A percentile compares a stretch with the other conserved stretches of the same genome.
Conservation (phyloP, 345 rosid species). For the Populus simonii region DNA sequence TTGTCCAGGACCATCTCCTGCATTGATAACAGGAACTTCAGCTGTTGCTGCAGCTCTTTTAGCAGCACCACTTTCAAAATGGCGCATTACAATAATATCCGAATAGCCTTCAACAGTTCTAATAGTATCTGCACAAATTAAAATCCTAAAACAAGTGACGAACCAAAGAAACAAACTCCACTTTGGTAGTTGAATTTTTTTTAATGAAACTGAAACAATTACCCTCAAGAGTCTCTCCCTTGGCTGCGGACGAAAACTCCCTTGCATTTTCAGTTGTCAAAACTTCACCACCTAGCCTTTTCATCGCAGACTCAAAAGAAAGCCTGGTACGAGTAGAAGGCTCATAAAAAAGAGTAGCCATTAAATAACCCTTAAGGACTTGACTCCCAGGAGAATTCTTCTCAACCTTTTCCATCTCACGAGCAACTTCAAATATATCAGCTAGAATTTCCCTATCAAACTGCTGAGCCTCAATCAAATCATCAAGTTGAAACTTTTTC, state of each 20-base stretch:
- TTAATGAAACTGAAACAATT: background rate
- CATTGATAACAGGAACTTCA: slow-evolving; percentile 79
- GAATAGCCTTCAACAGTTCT: slow-evolving; percentile 94
- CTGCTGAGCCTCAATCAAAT: slow-evolving; percentile 91
- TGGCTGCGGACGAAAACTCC: slow-evolving; percentile 93
- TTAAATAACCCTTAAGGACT: slow-evolving; percentile 76
- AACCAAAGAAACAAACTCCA: background rate
- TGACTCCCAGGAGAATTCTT: slow-evolving; percentile 70
- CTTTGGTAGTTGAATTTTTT: background rate
- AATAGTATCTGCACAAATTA: slow-evolving; percentile 68
- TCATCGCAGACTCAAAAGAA: slow-evolving; percentile 98
- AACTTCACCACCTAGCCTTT: slow-evolving; percentile 91
- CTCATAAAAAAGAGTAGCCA: slow-evolving; percentile 95
- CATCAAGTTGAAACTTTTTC: slow-evolving; percentile 69
- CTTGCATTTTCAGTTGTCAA: slow-evolving; percentile 92
- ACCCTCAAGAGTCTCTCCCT: slow-evolving; percentile 99
- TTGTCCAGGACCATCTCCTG: slow-evolving; percentile 99
- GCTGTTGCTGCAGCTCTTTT: slow-evolving; percentile 85
- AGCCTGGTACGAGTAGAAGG: slow-evolving; percentile 97
- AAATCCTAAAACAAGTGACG: background rate
- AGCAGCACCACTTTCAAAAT: slow-evolving; percentile 97
- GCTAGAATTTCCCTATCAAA: slow-evolving; percentile 74
- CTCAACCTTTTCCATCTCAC: slow-evolving; percentile 80
- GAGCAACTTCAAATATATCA: slow-evolving; percentile 76
- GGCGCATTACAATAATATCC: slow-evolving; percentile 91